A percentile compares a stretch with the other conserved stretches of the same genome.
Evolutionary conservation across 2,329 filamentous ascomycete species (phyloP).

Genomic region (Talaromyces sp.): DNA sequence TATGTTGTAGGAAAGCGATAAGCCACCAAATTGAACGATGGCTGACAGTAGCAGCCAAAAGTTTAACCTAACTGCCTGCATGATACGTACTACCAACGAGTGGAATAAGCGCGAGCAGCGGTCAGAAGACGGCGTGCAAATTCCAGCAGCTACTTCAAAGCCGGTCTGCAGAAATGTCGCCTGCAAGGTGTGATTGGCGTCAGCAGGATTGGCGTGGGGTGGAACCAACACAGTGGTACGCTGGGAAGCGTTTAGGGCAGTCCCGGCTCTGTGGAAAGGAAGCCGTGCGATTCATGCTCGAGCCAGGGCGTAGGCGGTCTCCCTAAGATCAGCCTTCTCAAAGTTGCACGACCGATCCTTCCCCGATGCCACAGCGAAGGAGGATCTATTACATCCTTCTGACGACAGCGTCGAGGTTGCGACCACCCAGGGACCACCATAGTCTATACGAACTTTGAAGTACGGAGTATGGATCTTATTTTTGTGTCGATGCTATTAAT

Average conservation of each 20-base stretch:
- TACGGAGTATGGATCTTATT: neutral
- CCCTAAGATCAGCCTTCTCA: neutral
- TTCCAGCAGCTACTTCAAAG: neutral
- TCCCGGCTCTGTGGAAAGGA: neutral
- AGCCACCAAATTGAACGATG: neutral
- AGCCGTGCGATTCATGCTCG: neutral
- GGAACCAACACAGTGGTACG: neutral
- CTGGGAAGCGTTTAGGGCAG: neutral
- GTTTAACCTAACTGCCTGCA: neutral
- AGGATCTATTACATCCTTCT: neutral
- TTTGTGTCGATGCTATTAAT: neutral
- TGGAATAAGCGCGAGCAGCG: neutral
- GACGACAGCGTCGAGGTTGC: neutral
- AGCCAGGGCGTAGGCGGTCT: neutral
- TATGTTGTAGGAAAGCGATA: neutral
- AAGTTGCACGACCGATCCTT: neutral
- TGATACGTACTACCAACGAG: neutral
- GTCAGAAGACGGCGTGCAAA: neutral
- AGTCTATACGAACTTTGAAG: no score
- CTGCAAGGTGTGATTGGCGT: neutral
- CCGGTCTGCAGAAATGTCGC: neutral
- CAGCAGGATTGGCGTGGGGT: neutral
- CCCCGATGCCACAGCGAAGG: neutral
- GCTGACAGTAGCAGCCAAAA: neutral
- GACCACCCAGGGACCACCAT: no score